Base-by-base conservation (phyloP, 306 rosid species). In the Pyrus pyrifolia region DNA sequence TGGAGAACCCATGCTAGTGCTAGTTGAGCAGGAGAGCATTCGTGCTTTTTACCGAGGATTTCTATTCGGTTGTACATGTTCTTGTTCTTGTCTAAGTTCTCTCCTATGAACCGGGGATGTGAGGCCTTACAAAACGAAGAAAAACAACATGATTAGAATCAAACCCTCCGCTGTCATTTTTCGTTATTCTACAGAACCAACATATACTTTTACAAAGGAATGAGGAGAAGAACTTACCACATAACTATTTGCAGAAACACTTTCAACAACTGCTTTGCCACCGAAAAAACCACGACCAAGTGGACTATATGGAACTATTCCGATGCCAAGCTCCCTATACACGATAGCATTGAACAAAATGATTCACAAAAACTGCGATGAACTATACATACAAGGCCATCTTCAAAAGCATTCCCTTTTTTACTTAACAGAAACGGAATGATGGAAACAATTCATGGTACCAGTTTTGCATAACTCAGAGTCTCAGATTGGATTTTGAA, bases 251-350 rank as follows among this genome's bases (percentile, higher is more conserved):
- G 76, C 74, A 35, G 96, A 71, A 67, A 86, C 23, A 67, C 57
- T 79, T 76, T 93, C 96, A 35, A 82, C 68, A 70, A 87, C 80
- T 27, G 83, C 93, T 85, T 69, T 93, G 73, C 97, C 97, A 19
- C 89, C 96, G 45, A 93, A 90, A 57, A 93, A 89, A 6, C 94
- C 97, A 42, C 89, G 86, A 14, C 97, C 96, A 49, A 93, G 92
- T 73, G 97, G 96, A 74, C 96, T 86, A 59, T 87, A 90, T 3
- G 97, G 89, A 52, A 90, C 97, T 69, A 90, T 85, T 51, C 96
- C 97, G 68, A 93, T 89, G n/a, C 96, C 93, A 74, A 90, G 91
- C 66, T 93, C 93, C 86, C 97, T 89, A 81, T 29, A 84, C 40
- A 33, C 51, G 35, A 15, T 40, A 70, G 61, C 29, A 11, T 74